Percentiles rank a stretch among this genome's conserved stretches.
Conservation (phyloP, 768 basidiomycete genomes). For the Boletus subparvulus region DNA sequence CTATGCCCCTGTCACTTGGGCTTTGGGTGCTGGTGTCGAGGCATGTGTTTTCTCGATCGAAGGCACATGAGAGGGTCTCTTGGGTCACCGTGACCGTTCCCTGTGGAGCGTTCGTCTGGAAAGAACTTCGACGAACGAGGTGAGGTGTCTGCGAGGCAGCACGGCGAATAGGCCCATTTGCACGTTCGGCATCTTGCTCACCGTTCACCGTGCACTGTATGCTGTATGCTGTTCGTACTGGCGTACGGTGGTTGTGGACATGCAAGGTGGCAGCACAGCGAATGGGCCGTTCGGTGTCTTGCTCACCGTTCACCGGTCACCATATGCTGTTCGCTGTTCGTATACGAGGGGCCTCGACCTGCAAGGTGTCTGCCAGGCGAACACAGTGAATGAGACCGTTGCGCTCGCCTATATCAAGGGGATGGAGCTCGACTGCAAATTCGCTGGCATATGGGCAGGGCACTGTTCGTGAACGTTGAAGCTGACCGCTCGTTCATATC, state of each 20-base stretch:
- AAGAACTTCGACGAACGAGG: slow-evolving; percentile 9
- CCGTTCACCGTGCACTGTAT: slow-evolving; percentile 5
- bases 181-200: slow-evolving; percentile 15
- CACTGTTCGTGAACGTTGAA: not conserved
- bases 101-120: slow-evolving; percentile 13
- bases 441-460: not conserved
- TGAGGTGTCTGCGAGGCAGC: slow-evolving; percentile 21
- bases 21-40: not conserved
- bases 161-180: slow-evolving; percentile 1
- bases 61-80: slow-evolving; percentile 15
- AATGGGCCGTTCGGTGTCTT: slow-evolving; percentile 13
- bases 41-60: slow-evolving; percentile 12
- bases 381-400: slow-evolving; percentile 10
- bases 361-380: slow-evolving; percentile 23
- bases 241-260: not conserved
- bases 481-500: slow-evolving; percentile 8
- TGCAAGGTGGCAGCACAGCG: slow-evolving; percentile 7
- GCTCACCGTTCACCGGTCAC: slow-evolving; percentile 9
- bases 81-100: not conserved
- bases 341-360: not conserved
- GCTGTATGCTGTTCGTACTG: not conserved
- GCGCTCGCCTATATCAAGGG: not conserved
- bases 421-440: not conserved
- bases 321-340: not conserved
- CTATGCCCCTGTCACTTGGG: not conserved